Conservation (phyloP, 1,284 basidiomycete species). For the Meira nashicola region DNA sequence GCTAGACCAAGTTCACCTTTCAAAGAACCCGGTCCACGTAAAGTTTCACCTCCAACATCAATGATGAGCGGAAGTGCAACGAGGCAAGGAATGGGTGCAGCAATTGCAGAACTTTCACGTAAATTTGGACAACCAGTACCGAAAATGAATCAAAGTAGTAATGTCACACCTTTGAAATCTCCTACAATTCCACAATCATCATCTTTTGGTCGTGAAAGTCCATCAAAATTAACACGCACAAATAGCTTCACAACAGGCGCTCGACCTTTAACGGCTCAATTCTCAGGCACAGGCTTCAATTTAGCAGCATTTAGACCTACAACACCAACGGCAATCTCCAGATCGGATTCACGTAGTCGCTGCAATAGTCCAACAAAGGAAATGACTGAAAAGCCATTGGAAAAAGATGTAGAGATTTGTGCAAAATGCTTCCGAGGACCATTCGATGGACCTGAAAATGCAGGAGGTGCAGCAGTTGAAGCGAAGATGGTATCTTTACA, state of each 20-base stretch:
- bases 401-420: not conserved
- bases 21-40: not conserved
- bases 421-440: constrained; percentile 22
- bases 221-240: not conserved
- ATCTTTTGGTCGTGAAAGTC: too few species aligned
- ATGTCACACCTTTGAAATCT: not conserved
- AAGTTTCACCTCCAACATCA: constrained; percentile 3
- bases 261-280: constrained; percentile 33
- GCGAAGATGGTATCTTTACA: constrained; percentile 25
- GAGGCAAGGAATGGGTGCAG: constrained; percentile 26
- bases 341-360: constrained; percentile 10
- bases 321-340: constrained; percentile 7
- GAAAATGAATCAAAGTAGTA: not conserved
- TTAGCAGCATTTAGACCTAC: constrained; percentile 30
- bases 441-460: constrained; percentile 21
- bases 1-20: not conserved
- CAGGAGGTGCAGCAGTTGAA: not conserved
- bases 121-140: constrained; percentile 11
- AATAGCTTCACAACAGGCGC: constrained; percentile 1
- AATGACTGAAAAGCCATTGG: not conserved
- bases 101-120: constrained; percentile 37
- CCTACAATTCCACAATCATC: not conserved
- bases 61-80: not conserved
- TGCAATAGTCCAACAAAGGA: not conserved
- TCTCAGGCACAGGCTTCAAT: constrained; percentile 25